Evolutionary conservation across 257 asterid genomes (phyloP).

Genomic region (Paraleonurus japonicus): DNA sequence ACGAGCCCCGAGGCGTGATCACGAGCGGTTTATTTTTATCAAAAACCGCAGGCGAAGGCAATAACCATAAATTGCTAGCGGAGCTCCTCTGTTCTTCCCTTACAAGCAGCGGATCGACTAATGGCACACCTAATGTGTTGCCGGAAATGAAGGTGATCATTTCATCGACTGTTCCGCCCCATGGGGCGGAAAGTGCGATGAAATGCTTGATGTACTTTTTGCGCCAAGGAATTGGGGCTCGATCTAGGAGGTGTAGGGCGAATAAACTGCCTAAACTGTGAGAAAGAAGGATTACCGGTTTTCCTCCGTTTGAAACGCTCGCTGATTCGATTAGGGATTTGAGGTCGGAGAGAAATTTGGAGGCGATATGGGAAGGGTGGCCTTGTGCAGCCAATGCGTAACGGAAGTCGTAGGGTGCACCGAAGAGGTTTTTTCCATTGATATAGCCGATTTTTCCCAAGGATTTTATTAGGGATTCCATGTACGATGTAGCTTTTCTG

Average conservation of each 20-base stretch:
- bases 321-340: constrained; percentile 55
- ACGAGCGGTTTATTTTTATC: constrained; percentile 30
- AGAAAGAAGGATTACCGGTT: constrained; percentile 62
- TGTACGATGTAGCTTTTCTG: constrained; percentile 66
- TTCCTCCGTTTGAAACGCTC: constrained; percentile 47
- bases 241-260: constrained; percentile 58
- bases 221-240: constrained; percentile 53
- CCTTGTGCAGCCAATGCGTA: constrained; percentile 72
- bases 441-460: constrained; percentile 62
- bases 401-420: constrained; percentile 90
- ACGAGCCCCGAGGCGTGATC: constrained; percentile 36
- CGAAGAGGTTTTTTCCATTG: constrained; percentile 58
- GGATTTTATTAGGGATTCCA: constrained; percentile 62
- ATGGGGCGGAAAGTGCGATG: constrained; percentile 68
- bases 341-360: constrained; percentile 52
- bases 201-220: constrained; percentile 62
- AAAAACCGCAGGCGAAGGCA: constrained; percentile 70
- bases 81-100: constrained; percentile 73
- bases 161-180: constrained; percentile 87
- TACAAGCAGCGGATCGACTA: constrained; percentile 65
- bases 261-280: constrained; percentile 81
- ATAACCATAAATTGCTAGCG: constrained; percentile 65
- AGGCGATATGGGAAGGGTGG: constrained; percentile 55
- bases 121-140: constrained; percentile 61
- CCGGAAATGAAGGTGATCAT: constrained; percentile 80